A percentile compares a stretch with the other conserved stretches of the same genome.
Evolutionary conservation across 768 basidiomycete genomes (phyloP).

Genomic region (Grammothele lineata): DNA sequence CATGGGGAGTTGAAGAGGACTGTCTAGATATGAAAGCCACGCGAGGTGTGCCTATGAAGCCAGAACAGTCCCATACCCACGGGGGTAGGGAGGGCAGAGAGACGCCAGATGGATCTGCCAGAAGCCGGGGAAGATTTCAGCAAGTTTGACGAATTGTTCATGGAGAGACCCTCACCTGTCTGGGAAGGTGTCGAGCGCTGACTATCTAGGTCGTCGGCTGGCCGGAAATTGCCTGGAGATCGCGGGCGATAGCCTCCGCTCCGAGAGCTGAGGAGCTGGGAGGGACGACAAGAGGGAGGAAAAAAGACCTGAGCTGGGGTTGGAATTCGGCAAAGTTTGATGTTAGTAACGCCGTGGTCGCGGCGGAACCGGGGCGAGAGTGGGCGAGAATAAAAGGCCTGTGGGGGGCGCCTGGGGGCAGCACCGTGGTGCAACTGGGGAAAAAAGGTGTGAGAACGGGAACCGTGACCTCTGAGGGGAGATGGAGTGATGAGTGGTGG

Average conservation of each 20-base stretch:
- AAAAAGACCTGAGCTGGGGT: no score
- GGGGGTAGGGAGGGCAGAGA: slow-evolving; percentile 14
- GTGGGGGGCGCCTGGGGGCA: neutral
- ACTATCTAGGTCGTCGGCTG: neutral
- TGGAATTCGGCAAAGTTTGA: no score
- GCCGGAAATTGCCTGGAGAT: slow-evolving; percentile 13
- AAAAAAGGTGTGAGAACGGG: slow-evolving; percentile 6
- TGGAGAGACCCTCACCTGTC: slow-evolving; percentile 13
- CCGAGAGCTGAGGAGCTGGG: neutral
- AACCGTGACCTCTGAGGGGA: neutral
- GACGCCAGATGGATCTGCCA: slow-evolving; percentile 28
- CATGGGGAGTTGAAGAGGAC: slow-evolving; percentile 27
- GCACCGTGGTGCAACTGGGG: slow-evolving; percentile 1
- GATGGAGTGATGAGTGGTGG: neutral
- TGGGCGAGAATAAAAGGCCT: neutral
- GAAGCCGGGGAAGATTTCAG: slow-evolving; percentile 22
- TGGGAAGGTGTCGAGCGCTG: slow-evolving; percentile 9
- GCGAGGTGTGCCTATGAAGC: slow-evolving; percentile 27
- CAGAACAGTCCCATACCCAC: slow-evolving; percentile 25
- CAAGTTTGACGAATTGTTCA: slow-evolving; percentile 24
- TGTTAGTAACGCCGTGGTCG: slow-evolving; percentile 5
- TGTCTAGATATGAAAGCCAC: slow-evolving; percentile 29
- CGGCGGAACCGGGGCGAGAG: neutral
- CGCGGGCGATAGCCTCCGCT: slow-evolving; percentile 6
- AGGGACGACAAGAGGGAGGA: neutral